Percentiles rank a stretch among this genome's conserved stretches.
Conservation (phyloP, 331 rosid species). For the Stylosanthes scabra region DNA sequence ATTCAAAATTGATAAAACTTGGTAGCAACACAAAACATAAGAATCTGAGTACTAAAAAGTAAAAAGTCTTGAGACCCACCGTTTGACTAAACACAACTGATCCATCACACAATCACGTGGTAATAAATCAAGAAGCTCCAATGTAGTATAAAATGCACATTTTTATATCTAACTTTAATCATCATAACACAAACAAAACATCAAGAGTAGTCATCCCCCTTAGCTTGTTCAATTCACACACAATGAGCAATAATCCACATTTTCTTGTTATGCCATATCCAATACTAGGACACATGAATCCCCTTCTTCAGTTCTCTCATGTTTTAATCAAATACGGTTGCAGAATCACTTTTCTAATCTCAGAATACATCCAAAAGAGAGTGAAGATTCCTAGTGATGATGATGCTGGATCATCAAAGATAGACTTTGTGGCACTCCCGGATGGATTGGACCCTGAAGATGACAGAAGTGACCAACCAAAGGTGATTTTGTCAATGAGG, state of each 20-base stretch:
- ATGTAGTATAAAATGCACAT: not conserved
- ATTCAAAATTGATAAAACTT: too few relatives aligned
- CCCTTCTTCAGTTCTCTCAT: constrained; percentile 40
- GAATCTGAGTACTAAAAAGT: too few relatives aligned
- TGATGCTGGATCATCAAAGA: constrained; percentile 14
- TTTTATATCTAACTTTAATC: not conserved
- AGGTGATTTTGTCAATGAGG: constrained; percentile 27
- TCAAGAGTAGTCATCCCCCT: not conserved
- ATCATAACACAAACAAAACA: not conserved
- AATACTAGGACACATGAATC: constrained; percentile 47
- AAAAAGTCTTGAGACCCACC: not conserved
- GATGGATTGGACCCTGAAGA: constrained; percentile 52
- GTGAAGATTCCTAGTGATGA: constrained; percentile 17
- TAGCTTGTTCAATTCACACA: not conserved
- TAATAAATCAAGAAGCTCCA: not conserved
- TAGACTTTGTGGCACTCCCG: constrained; percentile 46
- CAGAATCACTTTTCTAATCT: constrained; percentile 48
- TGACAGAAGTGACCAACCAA: constrained; percentile 38
- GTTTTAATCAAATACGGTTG: constrained; percentile 33
- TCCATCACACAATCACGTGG: not conserved
- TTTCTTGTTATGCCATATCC: constrained; percentile 52
- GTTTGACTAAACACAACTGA: not conserved
- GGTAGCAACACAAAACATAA: too few relatives aligned
- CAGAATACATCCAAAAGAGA: constrained; percentile 31
- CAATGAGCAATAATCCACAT: constrained; percentile 43